phyloP scores from a whole-genome alignment of 805 yeast species.

The Citeromyces nyonsensis region DNA sequence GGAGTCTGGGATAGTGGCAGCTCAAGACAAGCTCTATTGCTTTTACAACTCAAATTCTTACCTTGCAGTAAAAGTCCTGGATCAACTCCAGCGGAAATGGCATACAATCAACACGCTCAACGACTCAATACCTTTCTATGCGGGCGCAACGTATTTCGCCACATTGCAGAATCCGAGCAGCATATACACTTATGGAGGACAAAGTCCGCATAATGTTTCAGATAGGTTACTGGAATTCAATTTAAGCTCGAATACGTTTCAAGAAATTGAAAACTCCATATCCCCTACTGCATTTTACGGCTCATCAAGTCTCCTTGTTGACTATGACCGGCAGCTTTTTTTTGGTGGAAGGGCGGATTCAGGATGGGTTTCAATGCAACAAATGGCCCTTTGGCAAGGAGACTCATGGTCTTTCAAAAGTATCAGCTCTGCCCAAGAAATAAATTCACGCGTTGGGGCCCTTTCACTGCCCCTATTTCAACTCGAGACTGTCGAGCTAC shows the following conservation, averaged over 20 bases:
- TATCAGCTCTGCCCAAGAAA: constrained; percentile 13
- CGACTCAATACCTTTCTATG: constrained; percentile 7
- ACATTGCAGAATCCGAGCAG: constrained; percentile 19
- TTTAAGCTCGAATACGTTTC: constrained; percentile 14
- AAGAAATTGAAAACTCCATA: constrained; percentile 28
- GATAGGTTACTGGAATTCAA: constrained; percentile 28
- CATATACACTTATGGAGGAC: constrained; percentile 43
- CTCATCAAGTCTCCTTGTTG: constrained; percentile 25
- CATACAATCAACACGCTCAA: constrained; percentile 5
- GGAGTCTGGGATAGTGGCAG: constrained; percentile 8
- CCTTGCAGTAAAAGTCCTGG: constrained; percentile 4
- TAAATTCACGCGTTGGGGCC: constrained; percentile 39
- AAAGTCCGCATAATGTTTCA: constrained; percentile 12
- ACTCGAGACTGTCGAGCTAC: constrained; percentile 1
- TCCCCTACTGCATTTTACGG: constrained; percentile 43
- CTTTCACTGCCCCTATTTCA: constrained; percentile 39
- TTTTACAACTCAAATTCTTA: constrained; percentile 1
- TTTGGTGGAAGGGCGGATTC: constrained; percentile 49
- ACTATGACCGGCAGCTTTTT: constrained; percentile 30
- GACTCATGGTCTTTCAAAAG: constrained; percentile 50
- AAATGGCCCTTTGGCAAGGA: constrained; percentile 60
- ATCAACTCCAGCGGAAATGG: constrained; percentile 10
- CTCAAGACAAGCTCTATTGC: constrained; percentile 8
- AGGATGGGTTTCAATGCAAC: constrained; percentile 65
- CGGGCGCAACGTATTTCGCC: constrained; percentile 24